Percentiles rank a stretch among this genome's conserved stretches.
Evolutionary conservation across 2,329 filamentous ascomycete genomes (phyloP).

Genomic region (Fusarium sp.): DNA sequence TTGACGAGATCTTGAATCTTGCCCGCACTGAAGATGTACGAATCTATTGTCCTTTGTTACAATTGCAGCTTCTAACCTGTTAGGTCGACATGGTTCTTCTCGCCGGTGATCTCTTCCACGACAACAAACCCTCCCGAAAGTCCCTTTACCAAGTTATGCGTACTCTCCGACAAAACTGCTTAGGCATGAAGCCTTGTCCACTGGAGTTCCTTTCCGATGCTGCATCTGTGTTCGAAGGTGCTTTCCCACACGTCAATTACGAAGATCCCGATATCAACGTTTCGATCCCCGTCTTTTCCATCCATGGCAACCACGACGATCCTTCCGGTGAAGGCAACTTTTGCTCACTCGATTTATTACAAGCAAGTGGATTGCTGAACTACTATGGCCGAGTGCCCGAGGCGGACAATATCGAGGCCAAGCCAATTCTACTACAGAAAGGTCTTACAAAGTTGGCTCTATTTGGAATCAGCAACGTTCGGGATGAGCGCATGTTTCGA

Average conservation of each 20-base stretch:
- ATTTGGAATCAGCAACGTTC: constrained; percentile 94
- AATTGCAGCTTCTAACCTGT: neutral
- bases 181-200: constrained; percentile 95
- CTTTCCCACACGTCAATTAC: constrained; percentile 96
- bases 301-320: constrained; percentile 98
- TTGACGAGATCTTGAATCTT: constrained; percentile 93
- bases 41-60: accelerated
- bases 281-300: constrained; percentile 96
- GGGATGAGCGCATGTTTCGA: constrained; percentile 92
- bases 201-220: constrained; percentile 95
- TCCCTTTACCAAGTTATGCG: constrained; percentile 98
- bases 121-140: constrained; percentile 96
- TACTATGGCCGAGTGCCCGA: constrained; percentile 95
- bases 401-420: constrained; percentile 94
- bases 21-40: constrained; percentile 83
- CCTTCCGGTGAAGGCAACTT: constrained; percentile 95
- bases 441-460: constrained; percentile 91
- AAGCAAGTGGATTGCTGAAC: constrained; percentile 91
- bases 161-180: constrained; percentile 89
- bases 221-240: constrained; percentile 87
- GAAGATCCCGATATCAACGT: constrained; percentile 98
- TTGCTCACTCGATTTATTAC: constrained; percentile 89
- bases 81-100: constrained; percentile 95
- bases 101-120: constrained; percentile 94
- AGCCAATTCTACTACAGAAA: constrained; percentile 93